Evolutionary conservation across 495 filamentous ascomycete genomes (phyloP), one percentile per base, ranked within the genome.

Genomic region (Pyrenula aspistea): DNA sequence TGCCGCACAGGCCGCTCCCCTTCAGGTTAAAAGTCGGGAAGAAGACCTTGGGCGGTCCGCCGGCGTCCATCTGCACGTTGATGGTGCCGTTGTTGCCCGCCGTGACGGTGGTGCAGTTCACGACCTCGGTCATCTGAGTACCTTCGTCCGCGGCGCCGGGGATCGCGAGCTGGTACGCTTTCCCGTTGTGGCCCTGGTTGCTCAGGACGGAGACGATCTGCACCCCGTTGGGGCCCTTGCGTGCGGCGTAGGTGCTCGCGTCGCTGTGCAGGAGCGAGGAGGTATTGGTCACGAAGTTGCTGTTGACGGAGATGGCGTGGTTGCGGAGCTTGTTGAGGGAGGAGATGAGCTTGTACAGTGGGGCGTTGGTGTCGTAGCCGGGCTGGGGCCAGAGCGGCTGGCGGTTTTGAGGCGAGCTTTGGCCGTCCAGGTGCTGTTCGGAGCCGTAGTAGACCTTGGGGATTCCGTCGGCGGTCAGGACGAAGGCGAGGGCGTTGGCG

Each of bases 321-420:
- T 74, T 77, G 10, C 83, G 76, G 55, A 85, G 70, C 57, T 75
- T 71, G 71, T 87, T 86, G 24, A 85, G 61, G 2, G 66, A 71
- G 1, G 74, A 64, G 31, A 83, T 77, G 57, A 74, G 75, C 0
- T 67, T 72, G 74, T 86, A 87, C 1, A 87, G 69, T 11, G 78
- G 65, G 0, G 75, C 65, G 15, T 61, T 60, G 12, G 81, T 83
- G 54, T 71, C 64, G 68, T 86, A 88, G n/a, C n/a, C n/a, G n/a
- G n/a, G n/a, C n/a, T n/a, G n/a, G 2, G 68, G 68, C 86, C 86
- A 90, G 31, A 86, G 65, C 23, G 84, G 83, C 62, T 88, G 86
- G 31, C 86, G 80, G 64, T 88, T 84, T 56, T 71, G 65, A 0
- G 84, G 85, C 36, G 81, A 79, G 55, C 60, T 69, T 10, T 70